Evolutionary conservation across 2,329 filamentous ascomycete species (phyloP).

Genomic region (Xylaria digitata): DNA sequence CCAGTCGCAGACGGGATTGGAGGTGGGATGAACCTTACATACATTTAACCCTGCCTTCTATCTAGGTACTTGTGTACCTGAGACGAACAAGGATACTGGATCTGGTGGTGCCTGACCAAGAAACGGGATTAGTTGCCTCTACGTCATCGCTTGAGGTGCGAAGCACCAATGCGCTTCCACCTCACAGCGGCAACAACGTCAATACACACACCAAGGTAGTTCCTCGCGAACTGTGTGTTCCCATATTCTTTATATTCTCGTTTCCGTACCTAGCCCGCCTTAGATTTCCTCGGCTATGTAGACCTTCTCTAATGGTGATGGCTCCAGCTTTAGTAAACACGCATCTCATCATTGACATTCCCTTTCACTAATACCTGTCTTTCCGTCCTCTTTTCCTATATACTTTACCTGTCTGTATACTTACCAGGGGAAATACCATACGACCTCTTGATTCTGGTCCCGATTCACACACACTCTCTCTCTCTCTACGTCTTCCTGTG

Average conservation of each 20-base stretch:
- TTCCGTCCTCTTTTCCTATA: conserved; percentile 15
- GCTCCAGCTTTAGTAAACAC: conserved; percentile 13
- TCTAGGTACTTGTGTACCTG: no score
- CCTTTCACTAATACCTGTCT: conserved; percentile 11
- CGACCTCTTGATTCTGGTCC: not conserved
- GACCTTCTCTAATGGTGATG: conserved; percentile 11
- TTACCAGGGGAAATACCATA: conserved; percentile 17
- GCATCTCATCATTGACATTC: conserved; percentile 2
- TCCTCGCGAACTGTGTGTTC: not conserved
- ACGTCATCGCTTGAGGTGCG: conserved; percentile 43
- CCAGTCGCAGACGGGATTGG: not conserved
- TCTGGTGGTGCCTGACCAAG: conserved; percentile 12
- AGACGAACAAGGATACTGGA: no score
- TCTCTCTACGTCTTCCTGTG: not conserved
- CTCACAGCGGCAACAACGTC: conserved; percentile 12
- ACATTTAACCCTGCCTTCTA: not conserved
- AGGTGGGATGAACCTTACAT: not conserved
- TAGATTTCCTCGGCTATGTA: not conserved
- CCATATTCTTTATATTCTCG: not conserved
- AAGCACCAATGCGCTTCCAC: conserved; percentile 17
- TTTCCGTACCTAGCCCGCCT: not conserved
- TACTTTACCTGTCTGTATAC: conserved; percentile 20
- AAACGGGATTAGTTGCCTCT: conserved; percentile 28
- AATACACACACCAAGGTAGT: conserved; percentile 5
- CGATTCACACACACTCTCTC: no score